Evolutionary conservation across 2,329 filamentous ascomycete genomes (phyloP), one percentile per base, ranked within the genome.

Genomic region (Diaporthe sp.): DNA sequence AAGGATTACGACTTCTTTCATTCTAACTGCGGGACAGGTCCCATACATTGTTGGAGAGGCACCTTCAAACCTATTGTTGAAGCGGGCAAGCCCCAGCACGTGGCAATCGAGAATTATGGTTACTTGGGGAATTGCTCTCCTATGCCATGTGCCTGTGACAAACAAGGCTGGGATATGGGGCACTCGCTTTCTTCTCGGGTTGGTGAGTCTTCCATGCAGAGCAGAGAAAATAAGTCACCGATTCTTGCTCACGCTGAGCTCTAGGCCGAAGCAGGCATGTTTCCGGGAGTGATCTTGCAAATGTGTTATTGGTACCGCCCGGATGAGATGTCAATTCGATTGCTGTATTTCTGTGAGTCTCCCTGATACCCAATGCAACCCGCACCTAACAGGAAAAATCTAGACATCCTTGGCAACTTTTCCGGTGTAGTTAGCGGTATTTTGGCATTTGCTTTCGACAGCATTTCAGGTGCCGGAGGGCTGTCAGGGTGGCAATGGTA

Each of bases 281-380:
- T 84, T 70, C 84, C 85, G 2, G 84, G 85, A 0, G 81, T 86
- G 13, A 81, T 86, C 22, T 72, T 86, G 7, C 85, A 87, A 74
- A 82, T 87, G 80, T 84, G 82, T 1, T 87, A 86, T 74, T 88
- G 86, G 85, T 87, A 87, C 74, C 80, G 86, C 6, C 84, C 85
- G 0, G 86, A 88, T 71, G 86, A 87, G 74, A 85, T 87, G 82
- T 83, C 84, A 19, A 79, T 85, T 2, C 82, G 86, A 12, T 77
- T 88, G 0, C 78, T 87, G 5, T 87, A 86, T 73, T 87, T 64
- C 17, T 64, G 60, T 64, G 9, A 33, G 60, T 47, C 17, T 3
- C 2, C 9, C 38, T 15, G 4, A 2, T 15, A 5, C 3, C 10
- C 4, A 30, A 30, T 33, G 40, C 17, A 15, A 22, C 33, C 2